Conservation (phyloP, 805 yeast genomes). For the Cyberlindnera japonica region DNA sequence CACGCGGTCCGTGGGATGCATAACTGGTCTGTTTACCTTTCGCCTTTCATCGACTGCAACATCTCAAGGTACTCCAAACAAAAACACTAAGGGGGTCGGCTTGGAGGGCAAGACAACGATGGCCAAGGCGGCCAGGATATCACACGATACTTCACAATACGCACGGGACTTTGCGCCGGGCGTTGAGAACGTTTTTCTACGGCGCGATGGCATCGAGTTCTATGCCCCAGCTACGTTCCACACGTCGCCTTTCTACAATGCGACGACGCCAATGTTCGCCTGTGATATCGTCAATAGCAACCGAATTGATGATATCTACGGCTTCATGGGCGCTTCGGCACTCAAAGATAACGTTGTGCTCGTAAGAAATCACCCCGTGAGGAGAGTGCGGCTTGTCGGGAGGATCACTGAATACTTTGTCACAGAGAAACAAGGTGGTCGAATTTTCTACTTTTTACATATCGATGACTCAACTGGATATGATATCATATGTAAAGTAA, state of each 20-base stretch:
- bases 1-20: conserved; percentile 5
- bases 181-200: conserved; percentile 25
- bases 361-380: conserved; percentile 42
- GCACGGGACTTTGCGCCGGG: conserved; percentile 28
- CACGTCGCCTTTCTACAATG: conserved; percentile 28
- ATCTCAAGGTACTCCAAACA: neutral
- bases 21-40: neutral
- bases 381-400: conserved; percentile 35
- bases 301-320: conserved; percentile 27
- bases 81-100: neutral
- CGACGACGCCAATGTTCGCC: conserved; percentile 31
- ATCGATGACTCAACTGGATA: conserved; percentile 32
- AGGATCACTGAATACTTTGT: conserved; percentile 30
- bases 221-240: conserved; percentile 36
- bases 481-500: conserved; percentile 29
- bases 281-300: conserved; percentile 28
- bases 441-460: conserved; percentile 23
- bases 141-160: neutral
- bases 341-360: conserved; percentile 26
- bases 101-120: neutral
- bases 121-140: conserved; percentile 5
- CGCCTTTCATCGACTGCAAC: neutral
- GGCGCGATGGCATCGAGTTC: conserved; percentile 26
- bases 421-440: conserved; percentile 16
- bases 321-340: conserved; percentile 21